Evolutionary conservation across 2,329 filamentous ascomycete species (phyloP).

Genomic region (Beauveria medogensis): DNA sequence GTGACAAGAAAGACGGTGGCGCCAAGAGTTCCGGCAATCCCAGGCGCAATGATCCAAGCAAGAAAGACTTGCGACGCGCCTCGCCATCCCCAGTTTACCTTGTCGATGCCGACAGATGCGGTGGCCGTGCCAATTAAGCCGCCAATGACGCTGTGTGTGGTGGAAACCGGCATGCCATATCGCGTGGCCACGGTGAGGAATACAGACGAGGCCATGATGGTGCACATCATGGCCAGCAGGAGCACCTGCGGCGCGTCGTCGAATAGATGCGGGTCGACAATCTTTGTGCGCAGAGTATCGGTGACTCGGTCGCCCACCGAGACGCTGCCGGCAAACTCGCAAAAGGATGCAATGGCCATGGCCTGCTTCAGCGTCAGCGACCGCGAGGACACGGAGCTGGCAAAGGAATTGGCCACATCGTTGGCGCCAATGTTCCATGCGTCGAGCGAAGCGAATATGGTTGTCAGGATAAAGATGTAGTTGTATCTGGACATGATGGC

Average conservation of each 20-base stretch:
- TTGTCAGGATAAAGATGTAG: constrained; percentile 49
- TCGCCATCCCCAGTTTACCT: constrained; percentile 29
- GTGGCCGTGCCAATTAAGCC: constrained; percentile 29
- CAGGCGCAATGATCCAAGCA: constrained; percentile 30
- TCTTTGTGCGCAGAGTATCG: constrained; percentile 39
- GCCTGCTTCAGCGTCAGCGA: constrained; percentile 39
- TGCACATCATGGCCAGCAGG: constrained; percentile 47
- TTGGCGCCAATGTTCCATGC: constrained; percentile 52
- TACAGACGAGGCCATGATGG: constrained; percentile 40
- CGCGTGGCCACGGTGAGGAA: constrained; percentile 45
- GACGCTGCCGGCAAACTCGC: constrained; percentile 37
- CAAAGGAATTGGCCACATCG: constrained; percentile 42
- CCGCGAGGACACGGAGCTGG: constrained; percentile 37
- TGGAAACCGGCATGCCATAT: constrained; percentile 44
- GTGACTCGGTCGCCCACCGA: constrained; percentile 28
- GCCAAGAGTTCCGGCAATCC: constrained; percentile 25
- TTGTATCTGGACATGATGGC: constrained; percentile 39
- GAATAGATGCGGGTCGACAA: constrained; percentile 37
- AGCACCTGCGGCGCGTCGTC: constrained; percentile 36
- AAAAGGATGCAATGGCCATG: constrained; percentile 34
- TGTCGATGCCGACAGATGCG: constrained; percentile 26
- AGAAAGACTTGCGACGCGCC: constrained; percentile 32
- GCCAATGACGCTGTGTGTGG: constrained; percentile 44
- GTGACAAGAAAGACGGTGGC: constrained; percentile 26
- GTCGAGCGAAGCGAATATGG: constrained; percentile 49